Base-by-base conservation (phyloP, 228 moss, liverwort and hornwort genomes). In the Sphagnum fallax region DNA sequence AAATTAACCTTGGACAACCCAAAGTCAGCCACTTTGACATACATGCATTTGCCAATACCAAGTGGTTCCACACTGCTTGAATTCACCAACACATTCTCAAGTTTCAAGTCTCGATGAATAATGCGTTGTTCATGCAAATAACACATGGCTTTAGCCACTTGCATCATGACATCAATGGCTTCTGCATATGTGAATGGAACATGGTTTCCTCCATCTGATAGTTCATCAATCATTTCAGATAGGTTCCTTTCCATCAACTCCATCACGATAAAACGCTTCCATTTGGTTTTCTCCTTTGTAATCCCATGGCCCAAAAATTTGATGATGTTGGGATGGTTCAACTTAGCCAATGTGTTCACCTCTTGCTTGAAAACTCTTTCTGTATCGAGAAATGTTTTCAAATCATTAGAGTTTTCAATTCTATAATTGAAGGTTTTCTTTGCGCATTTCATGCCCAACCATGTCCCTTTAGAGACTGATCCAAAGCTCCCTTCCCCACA, bases 11-110 rank as follows among this genome's bases (percentile, higher is more conserved):
- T 55, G 0, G 77, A 76, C 52, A 73, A 76, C n/a, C 74, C 77
- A 47, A 81, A 81, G 71, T 77, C 77, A 6, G 74, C 74, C 8
- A 81, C 76, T 76, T 81, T 81, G 32, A 32, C 52, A 76, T 66
- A 67, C 51, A 67, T n/a, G 6, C 16, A 8, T 70, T 64, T 4
- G 67, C 71, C 0, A 68, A 32, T 16, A 64, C 64, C 47, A 10
- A 63, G 4, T 0, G 15, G 47, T 50, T 16, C 57, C 12, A 32
- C 32, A 32, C 4, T 4, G 55, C 8, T 15, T 9, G 59, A 66
- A 10, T n/a, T 77, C 68, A 70, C 76, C 73, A 80, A 73, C 48
- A 80, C 76, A 13, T 80, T 77, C 64, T 68, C 32, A 48, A 73
- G 65, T 70, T 80, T 80, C 66, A 80, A 9, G 61, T 80, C 80